Conservation (phyloP, 2,329 filamentous ascomycete species). For the Cladophialophora chaetospira region DNA sequence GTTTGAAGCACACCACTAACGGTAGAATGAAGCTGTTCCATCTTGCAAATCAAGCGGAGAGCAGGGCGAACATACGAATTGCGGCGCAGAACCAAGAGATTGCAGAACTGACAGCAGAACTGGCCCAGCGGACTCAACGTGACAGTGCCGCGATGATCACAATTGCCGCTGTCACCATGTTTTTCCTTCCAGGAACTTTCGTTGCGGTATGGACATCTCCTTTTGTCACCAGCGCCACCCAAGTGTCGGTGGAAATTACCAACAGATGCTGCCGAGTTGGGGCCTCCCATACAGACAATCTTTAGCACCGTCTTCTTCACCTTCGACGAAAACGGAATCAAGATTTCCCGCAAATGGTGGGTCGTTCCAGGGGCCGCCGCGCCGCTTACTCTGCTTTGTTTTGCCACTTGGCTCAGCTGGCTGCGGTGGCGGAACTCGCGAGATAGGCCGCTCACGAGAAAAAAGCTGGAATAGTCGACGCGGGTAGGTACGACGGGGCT, state of each 20-base stretch:
- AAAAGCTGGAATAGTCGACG: no score
- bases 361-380: background rate
- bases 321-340: background rate
- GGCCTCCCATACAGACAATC: background rate
- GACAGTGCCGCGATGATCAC: constrained; percentile 9
- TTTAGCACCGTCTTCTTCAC: constrained; percentile 5
- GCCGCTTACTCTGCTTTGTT: background rate
- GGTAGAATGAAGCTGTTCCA: background rate
- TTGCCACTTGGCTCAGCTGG: constrained; percentile 1
- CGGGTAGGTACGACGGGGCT: no score
- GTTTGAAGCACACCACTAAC: background rate
- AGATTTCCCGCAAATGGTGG: constrained; percentile 2
- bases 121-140: constrained; percentile 4
- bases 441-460: no score
- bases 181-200: constrained; percentile 7
- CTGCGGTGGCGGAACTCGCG: background rate
- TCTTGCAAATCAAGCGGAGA: constrained; percentile 4
- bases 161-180: constrained; percentile 8
- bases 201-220: constrained; percentile 7
- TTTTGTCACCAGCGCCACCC: no score
- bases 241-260: no score
- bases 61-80: constrained; percentile 1
- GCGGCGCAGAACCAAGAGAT: constrained; percentile 3
- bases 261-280: background rate
- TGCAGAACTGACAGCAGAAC: constrained; percentile 2